Evolutionary conservation across 176 grass and related monocot species (phyloP), one percentile per base, ranked within the genome.

Genomic region (Avena sativa): DNA sequence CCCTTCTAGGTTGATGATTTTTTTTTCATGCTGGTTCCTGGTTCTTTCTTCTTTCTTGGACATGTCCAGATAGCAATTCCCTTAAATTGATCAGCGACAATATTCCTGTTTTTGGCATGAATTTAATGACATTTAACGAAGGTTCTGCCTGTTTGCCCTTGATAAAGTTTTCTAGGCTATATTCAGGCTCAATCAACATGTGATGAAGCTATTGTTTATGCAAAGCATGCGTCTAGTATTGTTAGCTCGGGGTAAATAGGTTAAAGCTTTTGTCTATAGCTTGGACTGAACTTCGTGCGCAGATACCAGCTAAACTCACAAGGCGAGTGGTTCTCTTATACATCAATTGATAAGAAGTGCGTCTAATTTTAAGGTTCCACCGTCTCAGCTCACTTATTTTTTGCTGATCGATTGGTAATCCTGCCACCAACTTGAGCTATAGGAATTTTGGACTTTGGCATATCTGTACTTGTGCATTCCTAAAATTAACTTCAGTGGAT

Each of bases 21-120:
- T 57, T 82, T 57, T 92, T 20, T 79, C 87, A 79, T 20, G 15
- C 68, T 85, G 71, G 81, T 87, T 94, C 84, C 47, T 89, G 55
- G 77, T 87, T 84, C 62, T 85, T 87, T 84, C 55, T 89, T 86
- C 61, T 89, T 87, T 84, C 70, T 87, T 86, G 63, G 47, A 67
- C 30, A 52, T 68, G 64, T 47, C 12, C 16, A 78, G 17, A 63
- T 47, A 79, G 15, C 61, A 49, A 72, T 25, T 63, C 43, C 57
- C 58, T 64, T 25, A 60, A 78, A 56, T 59, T 87, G 74, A 83
- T 69, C 20, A 36, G 56, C 52, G 63, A 74, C 25, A 34, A 47
- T 38, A 56, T 91, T 85, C 70, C 75, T 81, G 60, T 76, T 85
- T 85, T 20, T 65, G 47, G n/a, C 65, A 86, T 86, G 83, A 32